Base-by-base conservation (phyloP, 495 filamentous ascomycete species). In the Hypoxylon intermedium region DNA sequence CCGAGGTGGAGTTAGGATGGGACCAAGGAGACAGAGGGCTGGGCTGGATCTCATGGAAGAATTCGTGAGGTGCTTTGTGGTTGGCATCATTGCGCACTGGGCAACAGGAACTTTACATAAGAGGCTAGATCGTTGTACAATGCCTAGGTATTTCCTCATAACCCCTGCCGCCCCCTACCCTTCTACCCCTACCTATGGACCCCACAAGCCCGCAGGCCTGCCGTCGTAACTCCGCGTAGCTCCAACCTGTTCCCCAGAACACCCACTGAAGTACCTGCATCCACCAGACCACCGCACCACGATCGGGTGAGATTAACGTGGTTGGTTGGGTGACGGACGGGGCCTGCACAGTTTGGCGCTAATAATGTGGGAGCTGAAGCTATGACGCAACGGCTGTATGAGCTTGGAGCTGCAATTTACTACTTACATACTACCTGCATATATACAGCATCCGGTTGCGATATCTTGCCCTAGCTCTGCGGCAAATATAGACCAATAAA, bases 31-130 rank as follows among this genome's bases (percentile, higher is more conserved):
- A n/a, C n/a, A n/a, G n/a, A n/a, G n/a, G n/a, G n/a, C n/a, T n/a
- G n/a, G n/a, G n/a, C n/a, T 26, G 7, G 24, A 26, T 26, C 24
- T 26, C 24, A 7, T 26, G 13, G 50, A 53, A 43, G 24, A 53
- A 43, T 55, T 55, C 33, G 23, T 47, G 41, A 46, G 20, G 28
- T 33, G 41, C n/a, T 38, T 47, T 20, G 28, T 18, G 33, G 20
- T 55, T 47, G 53, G 53, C 53, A 56, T 56, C 53, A 56, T 56
- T 19, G 53, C 44, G 30, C 53, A 56, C 53, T 47, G 53, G 53
- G 53, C 53, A 56, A 56, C 53, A 56, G 30, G 42, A 43, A 51
- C 47, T 26, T 38, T 51, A 48, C 45, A 34, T 48, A 49, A 36
- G 20, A 33, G 53, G 53, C 34, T 57, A 57, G 53, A 53, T 33